Evolutionary conservation across 352 stramenopile genomes (phyloP), one percentile per base, ranked within the genome.

Genomic region (Phytophthora kernoviae): DNA sequence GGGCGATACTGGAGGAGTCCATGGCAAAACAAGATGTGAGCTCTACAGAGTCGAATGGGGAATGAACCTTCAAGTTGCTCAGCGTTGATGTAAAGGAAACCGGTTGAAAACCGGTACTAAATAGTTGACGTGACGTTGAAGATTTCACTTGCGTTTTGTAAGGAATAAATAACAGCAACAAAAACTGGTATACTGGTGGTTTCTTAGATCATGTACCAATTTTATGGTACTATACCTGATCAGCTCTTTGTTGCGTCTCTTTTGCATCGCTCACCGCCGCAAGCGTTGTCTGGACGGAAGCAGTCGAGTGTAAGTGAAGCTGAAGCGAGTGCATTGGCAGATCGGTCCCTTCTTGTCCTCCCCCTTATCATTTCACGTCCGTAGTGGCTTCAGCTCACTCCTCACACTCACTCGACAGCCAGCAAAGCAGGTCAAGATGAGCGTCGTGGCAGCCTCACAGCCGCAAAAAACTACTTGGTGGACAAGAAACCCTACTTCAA

Each of bases 401-500:
- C 24, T 30, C 24, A 30, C 6, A 30, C 3, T 3, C 24, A 30
- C 24, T 30, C 24, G 24, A 30, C 24, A 30, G 24, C 24, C 24
- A 30, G 24, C 24, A 30, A 30, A 44, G 30, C 1, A 15, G 4
- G 27, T 5, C 42, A 78, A 34, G 33, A 90, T 92, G 83, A 92
- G 83, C 42, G 54, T 75, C 61, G 66, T 88, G 21, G 65, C 73
- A 36, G 74, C 68, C 55, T 59, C n/a, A n/a, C n/a, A n/a, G 45
- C 55, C 42, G 46, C 77, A 84, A 51, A 87, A 87, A 70, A 80
- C 58, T 93, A 92, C 68, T 17, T 94, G 63, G 83, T 59, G 67
- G 85, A 94, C 71, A 90, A 94, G 70, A 94, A 94, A 67, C 81
- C 85, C 42, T 94, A 82, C 58, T 88, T 88, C 52, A 87, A 91